These are phyloP conservation scores for Populus hybrid DNA, from an alignment of 441 rosid genomes.

Conservation along the genomic window DNA sequence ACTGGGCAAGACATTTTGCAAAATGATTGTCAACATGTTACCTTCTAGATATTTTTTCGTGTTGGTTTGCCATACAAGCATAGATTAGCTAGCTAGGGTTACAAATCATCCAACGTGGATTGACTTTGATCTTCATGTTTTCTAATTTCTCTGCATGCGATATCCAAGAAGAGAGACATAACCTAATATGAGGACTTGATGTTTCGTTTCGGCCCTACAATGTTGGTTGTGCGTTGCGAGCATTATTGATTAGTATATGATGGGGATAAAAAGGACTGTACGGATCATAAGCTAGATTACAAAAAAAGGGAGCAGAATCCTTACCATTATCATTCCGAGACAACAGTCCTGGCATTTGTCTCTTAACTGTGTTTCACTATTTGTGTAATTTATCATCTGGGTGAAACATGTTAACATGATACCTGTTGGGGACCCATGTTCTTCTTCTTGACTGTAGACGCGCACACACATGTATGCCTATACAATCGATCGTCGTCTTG, in stretches of 20 bases:
- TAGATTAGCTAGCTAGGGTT: neutral
- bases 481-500: conserved; percentile 18
- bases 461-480: neutral
- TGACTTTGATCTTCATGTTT: neutral
- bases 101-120: neutral
- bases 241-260: conserved; percentile 30
- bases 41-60: conserved; percentile 14
- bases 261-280: conserved; percentile 29
- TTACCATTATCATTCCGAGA: conserved; percentile 41
- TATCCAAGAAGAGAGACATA: conserved; percentile 30
- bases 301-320: conserved; percentile 53
- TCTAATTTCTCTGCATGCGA: conserved; percentile 17
- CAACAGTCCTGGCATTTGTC: conserved; percentile 58
- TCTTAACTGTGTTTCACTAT: conserved; percentile 34
- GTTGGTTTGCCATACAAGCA: conserved; percentile 18
- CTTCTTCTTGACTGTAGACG: conserved; percentile 1
- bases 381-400: conserved; percentile 20
- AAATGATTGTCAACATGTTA: conserved; percentile 32
- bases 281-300: conserved; percentile 35
- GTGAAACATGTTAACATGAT: conserved; percentile 37
- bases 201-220: conserved; percentile 46
- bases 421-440: conserved; percentile 35
- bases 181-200: conserved; percentile 32
- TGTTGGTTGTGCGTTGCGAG: conserved; percentile 32
- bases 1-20: conserved; percentile 31